Base-by-base conservation (phyloP, 202 grass and related monocot species). In the Elaeis oleifera region DNA sequence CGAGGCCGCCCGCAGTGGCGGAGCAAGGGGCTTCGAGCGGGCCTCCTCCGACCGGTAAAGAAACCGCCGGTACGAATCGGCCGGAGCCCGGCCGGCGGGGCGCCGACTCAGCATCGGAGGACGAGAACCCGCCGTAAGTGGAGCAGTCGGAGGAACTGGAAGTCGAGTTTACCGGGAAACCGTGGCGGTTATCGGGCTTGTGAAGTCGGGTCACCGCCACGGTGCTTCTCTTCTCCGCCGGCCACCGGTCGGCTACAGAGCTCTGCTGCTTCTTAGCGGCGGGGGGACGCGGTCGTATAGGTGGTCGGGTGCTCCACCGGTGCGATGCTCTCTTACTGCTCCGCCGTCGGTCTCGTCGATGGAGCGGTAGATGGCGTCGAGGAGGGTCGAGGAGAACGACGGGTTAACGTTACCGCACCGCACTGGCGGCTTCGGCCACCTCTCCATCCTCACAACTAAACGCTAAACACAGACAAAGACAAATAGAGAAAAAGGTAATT, bases 101-200 rank as follows among this genome's bases (percentile, higher is more conserved):
- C 22, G 21, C 51, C 6, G 56, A 60, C 29, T 60, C 56, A 16
- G 48, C 18, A 3, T 71, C 56, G 44, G 54, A 71, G 44, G 68
- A 71, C 4, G 68, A 71, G 56, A 71, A 51, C 2, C 44, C 68
- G 6, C 55, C 56, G 68, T 51, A 71, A 39, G 48, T 60, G 56
- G 68, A 71, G 28, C 57, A 44, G 7, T 60, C 69, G 23, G 69
- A 60, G 44, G 68, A 71, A 48, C 44, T 52, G 39, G 69, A 71
- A 23, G 56, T 52, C 11, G 69, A 71, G 48, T 44, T 44, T 9
- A 44, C 36, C 36, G 9, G 9, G 36, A 44, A 60, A 18, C 3
- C 27, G 29, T 56, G 24, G 56, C 6, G 29, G n/a, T 28, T 18
- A 15, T 23, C 27, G 18, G 19, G 14, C 25, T 2, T 54, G 7